Evolutionary conservation across 2,329 filamentous ascomycete genomes (phyloP).

Genomic region (Sclerotiophoma versabilis): DNA sequence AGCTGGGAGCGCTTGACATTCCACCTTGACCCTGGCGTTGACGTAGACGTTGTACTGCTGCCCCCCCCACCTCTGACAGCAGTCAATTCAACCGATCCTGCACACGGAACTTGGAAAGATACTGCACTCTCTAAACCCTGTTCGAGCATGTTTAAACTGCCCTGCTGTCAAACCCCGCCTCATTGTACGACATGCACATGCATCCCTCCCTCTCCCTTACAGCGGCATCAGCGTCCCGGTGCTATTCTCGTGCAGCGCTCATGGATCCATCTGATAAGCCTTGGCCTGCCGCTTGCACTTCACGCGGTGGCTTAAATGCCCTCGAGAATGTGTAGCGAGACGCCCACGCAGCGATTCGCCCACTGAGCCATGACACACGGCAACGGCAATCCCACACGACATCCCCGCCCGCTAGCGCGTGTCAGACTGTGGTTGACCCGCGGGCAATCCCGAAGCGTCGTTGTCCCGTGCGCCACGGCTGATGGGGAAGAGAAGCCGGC

Average conservation of each 20-base stretch:
- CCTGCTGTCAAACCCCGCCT: not conserved
- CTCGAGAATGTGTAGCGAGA: slow-evolving; percentile 11
- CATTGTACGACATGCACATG: slow-evolving; percentile 10
- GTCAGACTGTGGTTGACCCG: slow-evolving; percentile 2
- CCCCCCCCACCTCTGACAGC: not conserved
- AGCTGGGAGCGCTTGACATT: too few relatives aligned
- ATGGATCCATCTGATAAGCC: not conserved
- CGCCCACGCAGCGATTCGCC: slow-evolving; percentile 4
- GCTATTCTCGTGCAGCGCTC: not conserved
- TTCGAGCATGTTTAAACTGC: not conserved
- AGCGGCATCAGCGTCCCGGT: not conserved
- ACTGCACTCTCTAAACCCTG: not conserved
- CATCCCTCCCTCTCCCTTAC: slow-evolving; percentile 3
- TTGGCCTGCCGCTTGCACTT: not conserved
- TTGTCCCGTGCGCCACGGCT: slow-evolving; percentile 4
- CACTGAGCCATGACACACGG: not conserved
- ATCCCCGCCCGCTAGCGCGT: slow-evolving; percentile 3
- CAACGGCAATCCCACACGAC: not conserved
- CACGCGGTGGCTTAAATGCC: too few relatives aligned
- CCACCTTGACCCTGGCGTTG: not conserved
- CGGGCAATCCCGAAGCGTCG: slow-evolving; percentile 14
- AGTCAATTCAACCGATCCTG: not conserved
- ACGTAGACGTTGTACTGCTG: not conserved
- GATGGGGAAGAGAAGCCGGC: slow-evolving; percentile 10
- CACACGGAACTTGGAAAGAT: not conserved